These are phyloP conservation scores for Termitomyces sp. DNA, from an alignment of 768 basidiomycete genomes.

Conservation along the genomic window DNA sequence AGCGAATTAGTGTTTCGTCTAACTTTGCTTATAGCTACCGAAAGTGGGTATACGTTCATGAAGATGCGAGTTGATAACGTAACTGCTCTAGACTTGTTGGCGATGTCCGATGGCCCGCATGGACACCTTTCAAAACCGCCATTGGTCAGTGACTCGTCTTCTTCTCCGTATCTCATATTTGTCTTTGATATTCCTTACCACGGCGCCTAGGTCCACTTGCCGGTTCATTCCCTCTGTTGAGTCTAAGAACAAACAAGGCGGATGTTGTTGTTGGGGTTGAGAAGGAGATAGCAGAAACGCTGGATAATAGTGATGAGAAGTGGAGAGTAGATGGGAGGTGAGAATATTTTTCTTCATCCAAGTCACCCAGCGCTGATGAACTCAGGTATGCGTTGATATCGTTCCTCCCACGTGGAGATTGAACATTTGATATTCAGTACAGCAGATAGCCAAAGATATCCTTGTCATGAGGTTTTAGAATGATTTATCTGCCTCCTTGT, in stretches of 20 bases:
- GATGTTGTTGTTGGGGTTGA: conserved; percentile 86
- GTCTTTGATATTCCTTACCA: not conserved
- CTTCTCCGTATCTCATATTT: not conserved
- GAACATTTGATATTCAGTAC: not conserved
- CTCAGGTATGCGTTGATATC: conserved; percentile 38
- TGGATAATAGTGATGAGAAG: conserved; percentile 59
- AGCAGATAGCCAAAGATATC: not conserved
- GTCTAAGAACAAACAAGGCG: conserved; percentile 91
- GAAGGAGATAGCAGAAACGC: conserved; percentile 56
- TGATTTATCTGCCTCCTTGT: not conserved
- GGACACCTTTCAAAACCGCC: conserved; percentile 67
- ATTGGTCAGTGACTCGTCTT: conserved; percentile 41
- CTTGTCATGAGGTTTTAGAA: too few species aligned
- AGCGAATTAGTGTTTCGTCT: not conserved
- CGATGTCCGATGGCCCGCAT: conserved; percentile 83
- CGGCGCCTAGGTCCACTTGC: conserved; percentile 54
- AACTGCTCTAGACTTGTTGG: conserved; percentile 62
- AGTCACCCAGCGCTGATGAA: not conserved
- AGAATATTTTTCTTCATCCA: conserved; percentile 16
- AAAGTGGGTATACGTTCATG: conserved; percentile 48
- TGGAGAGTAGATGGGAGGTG: conserved; percentile 84
- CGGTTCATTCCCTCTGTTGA: conserved; percentile 75
- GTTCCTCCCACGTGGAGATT: conserved; percentile 8
- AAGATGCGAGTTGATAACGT: not conserved
- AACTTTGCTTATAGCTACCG: conserved; percentile 50